Conservation (phyloP, 768 basidiomycete species). For the Lentinula detonsa region DNA sequence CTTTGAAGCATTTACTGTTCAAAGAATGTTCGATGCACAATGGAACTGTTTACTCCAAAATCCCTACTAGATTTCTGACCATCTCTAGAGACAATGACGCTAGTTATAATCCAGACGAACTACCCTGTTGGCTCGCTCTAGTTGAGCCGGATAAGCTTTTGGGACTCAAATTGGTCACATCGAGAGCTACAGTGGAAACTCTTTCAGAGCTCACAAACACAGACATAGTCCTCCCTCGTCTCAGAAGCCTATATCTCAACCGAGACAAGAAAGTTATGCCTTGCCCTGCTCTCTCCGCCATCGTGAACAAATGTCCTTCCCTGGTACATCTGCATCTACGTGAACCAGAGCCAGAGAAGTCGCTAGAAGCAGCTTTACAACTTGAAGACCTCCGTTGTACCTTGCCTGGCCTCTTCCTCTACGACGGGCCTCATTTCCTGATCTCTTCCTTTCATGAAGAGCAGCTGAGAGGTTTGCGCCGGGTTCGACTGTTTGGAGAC, state of each 20-base stretch:
- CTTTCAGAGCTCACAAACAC: constrained; percentile 5
- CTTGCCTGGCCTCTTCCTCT: neutral
- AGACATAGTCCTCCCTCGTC: neutral
- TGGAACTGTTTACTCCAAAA: neutral
- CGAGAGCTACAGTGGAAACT: constrained; percentile 4
- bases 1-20: constrained; percentile 6
- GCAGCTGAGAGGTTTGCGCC: constrained; percentile 8
- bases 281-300: neutral
- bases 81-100: neutral
- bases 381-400: neutral
- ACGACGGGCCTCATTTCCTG: constrained; percentile 7
- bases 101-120: neutral
- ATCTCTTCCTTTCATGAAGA: constrained; percentile 3
- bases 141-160: constrained; percentile 4
- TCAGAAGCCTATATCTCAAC: constrained; percentile 3
- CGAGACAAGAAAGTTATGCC: neutral
- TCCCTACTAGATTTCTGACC: neutral
- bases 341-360: constrained; percentile 1
- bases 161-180: constrained; percentile 5
- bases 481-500: constrained; percentile 10
- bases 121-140: constrained; percentile 7
- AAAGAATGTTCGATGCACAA: constrained; percentile 4
- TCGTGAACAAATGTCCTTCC: neutral
- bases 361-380: neutral
- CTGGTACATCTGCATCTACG: neutral